A percentile compares a stretch with the other conserved stretches of the same genome.
These are phyloP conservation scores for Dichotomocladium elegans DNA, from an alignment of 371 early-diverging fungal genomes.

Conservation along the genomic window DNA sequence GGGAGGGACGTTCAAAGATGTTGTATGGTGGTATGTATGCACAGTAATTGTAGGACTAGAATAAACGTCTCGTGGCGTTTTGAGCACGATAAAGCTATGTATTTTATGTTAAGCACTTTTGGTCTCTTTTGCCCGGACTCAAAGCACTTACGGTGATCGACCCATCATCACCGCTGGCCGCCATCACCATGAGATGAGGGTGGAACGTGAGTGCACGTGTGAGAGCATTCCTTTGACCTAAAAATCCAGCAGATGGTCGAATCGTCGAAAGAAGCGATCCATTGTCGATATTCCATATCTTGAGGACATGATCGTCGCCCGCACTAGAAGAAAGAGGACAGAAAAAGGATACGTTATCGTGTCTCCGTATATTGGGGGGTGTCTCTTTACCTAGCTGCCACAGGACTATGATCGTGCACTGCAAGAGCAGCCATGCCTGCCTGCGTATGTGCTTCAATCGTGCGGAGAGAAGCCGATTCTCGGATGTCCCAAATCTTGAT, in stretches of 20 bases:
- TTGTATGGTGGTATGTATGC: neutral
- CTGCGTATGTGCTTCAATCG: slow-evolving; percentile 46
- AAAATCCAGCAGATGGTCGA: slow-evolving; percentile 58
- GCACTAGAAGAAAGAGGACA: too few relatives aligned
- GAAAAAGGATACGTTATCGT: too few relatives aligned
- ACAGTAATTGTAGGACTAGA: neutral
- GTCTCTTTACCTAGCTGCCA: slow-evolving; percentile 67
- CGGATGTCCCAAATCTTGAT: slow-evolving; percentile 87
- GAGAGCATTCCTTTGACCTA: slow-evolving; percentile 44
- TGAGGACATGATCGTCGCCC: slow-evolving; percentile 60
- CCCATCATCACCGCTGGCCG: slow-evolving; percentile 48
- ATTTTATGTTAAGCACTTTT: neutral
- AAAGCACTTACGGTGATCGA: slow-evolving; percentile 37
- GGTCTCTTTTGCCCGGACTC: too few relatives aligned
- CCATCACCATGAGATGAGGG: slow-evolving; percentile 54
- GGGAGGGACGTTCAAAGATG: too few relatives aligned
- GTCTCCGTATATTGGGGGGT: too few relatives aligned
- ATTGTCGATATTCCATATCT: slow-evolving; percentile 63
- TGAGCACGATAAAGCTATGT: neutral
- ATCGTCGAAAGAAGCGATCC: slow-evolving; percentile 51
- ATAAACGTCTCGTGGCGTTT: neutral
- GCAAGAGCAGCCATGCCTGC: slow-evolving; percentile 63
- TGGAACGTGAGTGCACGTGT: slow-evolving; percentile 53
- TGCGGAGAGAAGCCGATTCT: slow-evolving; percentile 40
- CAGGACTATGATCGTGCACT: slow-evolving; percentile 68